Conservation (phyloP, 2,329 filamentous ascomycete species). For the Penicillium frequentans region DNA sequence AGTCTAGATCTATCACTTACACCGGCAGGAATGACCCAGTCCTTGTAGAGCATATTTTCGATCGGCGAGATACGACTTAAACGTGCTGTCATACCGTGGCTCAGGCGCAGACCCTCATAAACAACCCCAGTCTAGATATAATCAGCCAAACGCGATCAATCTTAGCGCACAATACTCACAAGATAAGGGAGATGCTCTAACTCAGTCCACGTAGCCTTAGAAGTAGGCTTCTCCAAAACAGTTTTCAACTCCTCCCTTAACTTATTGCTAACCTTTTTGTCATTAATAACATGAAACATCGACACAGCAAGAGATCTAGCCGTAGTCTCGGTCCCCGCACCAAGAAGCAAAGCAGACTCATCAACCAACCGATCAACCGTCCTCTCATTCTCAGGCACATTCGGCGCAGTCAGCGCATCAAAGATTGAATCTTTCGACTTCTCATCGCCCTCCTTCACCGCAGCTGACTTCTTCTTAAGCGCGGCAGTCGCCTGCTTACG, state of each 20-base stretch:
- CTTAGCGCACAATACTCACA: constrained; percentile 17
- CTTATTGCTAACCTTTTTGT: constrained; percentile 17
- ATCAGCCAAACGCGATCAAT: neutral
- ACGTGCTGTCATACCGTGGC: constrained; percentile 22
- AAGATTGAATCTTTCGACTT: constrained; percentile 21
- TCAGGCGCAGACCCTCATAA: constrained; percentile 22
- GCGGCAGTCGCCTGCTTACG: constrained; percentile 18
- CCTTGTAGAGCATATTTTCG: constrained; percentile 16
- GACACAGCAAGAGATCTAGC: constrained; percentile 30
- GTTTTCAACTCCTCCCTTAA: constrained; percentile 31
- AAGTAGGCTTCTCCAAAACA: constrained; percentile 24
- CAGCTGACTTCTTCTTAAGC: constrained; percentile 2
- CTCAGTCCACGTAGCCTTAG: constrained; percentile 26
- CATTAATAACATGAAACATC: constrained; percentile 30
- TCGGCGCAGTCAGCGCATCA: constrained; percentile 33
- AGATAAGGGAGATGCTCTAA: constrained; percentile 43
- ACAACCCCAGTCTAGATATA: constrained; percentile 19
- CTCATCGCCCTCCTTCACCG: neutral
- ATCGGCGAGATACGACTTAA: constrained; percentile 18
- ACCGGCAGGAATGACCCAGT: constrained; percentile 22
- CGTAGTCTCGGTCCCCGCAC: constrained; percentile 39
- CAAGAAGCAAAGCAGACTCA: constrained; percentile 32
- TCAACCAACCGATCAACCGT: constrained; percentile 31
- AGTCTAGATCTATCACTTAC: constrained; percentile 6
- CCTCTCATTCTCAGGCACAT: constrained; percentile 40